These are phyloP conservation scores for thale cress (Arabidopsis thaliana) DNA, from an alignment of 345 rosid genomes.

Conservation along the genomic window TAIR10.1 NC_003070.9:20581001-20581500, in stretches of 20 bases:
- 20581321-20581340: slow-evolving; percentile 93
- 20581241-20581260: slow-evolving; percentile 92
- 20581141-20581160: slow-evolving; percentile 31
- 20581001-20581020: slow-evolving; percentile 70
- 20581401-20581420: slow-evolving; percentile 14
- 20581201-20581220: neutral
- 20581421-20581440: neutral
- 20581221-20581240: slow-evolving; percentile 55
- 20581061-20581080: slow-evolving; percentile 83
- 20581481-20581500: slow-evolving; percentile 56
- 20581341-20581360: slow-evolving; percentile 75
- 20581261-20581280: slow-evolving; percentile 85
- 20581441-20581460: slow-evolving; percentile 28
- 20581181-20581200: neutral
- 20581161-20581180: neutral
- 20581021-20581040: slow-evolving; percentile 73
- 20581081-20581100: slow-evolving; percentile 63
- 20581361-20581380: slow-evolving; percentile 73
- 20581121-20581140: slow-evolving; percentile 81
- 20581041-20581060: slow-evolving; percentile 70
- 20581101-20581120: slow-evolving; percentile 82
- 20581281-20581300: slow-evolving; percentile 96
- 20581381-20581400: slow-evolving; percentile 50
- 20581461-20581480: slow-evolving; percentile 76
- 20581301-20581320: slow-evolving; percentile 94